Conservation (phyloP, 495 filamentous ascomycete species). For the Lasiosphaeria miniovina region DNA sequence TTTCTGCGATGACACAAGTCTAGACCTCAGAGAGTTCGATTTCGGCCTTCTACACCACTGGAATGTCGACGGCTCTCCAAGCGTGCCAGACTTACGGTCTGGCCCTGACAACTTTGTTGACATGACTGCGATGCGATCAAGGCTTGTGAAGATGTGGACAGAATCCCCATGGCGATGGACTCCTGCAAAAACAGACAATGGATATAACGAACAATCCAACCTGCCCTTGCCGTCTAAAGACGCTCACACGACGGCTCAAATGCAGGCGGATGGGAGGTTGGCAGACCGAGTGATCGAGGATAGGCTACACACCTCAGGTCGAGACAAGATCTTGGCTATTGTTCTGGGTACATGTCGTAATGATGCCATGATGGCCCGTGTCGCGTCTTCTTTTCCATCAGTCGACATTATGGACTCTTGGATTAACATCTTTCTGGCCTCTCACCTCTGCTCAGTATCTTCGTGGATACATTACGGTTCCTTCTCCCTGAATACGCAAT, state of each 20-base stretch:
- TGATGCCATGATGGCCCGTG: conserved; percentile 41
- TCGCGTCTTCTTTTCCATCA: conserved; percentile 60
- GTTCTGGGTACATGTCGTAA: conserved; percentile 50
- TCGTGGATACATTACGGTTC: conserved; percentile 59
- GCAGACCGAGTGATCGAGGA: conserved; percentile 37
- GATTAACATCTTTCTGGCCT: conserved; percentile 58
- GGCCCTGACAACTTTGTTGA: conserved; percentile 24
- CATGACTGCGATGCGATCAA: conserved; percentile 31
- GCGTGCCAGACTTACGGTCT: conserved; percentile 11
- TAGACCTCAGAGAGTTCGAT: conserved; percentile 61
- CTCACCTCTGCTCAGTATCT: conserved; percentile 47
- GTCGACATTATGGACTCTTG: conserved; percentile 56
- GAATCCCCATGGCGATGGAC: conserved; percentile 55
- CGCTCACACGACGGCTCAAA: conserved; percentile 16
- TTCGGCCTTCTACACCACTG: conserved; percentile 57
- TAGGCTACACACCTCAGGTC: conserved; percentile 45
- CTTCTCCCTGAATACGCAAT: conserved; percentile 47
- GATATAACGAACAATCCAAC: conserved; percentile 52
- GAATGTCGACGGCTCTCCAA: conserved; percentile 42
- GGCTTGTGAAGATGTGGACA: conserved; percentile 37
- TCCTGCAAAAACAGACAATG: conserved; percentile 48
- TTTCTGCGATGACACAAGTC: conserved; percentile 51
- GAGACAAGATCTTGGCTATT: conserved; percentile 57
- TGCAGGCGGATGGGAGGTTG: conserved; percentile 20
- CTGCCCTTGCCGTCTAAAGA: conserved; percentile 48